Evolutionary conservation across 768 basidiomycete genomes (phyloP).

Genomic region (Mycena indigotica): DNA sequence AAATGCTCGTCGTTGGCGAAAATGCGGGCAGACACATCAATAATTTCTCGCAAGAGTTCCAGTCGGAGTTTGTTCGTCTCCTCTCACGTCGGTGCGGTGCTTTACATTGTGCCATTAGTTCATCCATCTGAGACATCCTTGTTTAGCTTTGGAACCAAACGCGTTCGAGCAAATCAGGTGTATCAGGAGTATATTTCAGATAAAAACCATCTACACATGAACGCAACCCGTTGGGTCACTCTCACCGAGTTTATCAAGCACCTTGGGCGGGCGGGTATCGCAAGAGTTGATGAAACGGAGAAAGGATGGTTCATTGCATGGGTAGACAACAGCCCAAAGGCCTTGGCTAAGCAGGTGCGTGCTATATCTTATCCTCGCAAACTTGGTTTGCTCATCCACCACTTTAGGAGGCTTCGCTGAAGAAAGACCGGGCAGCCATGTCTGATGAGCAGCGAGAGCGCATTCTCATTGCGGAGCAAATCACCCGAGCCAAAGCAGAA

Average conservation of each 20-base stretch:
- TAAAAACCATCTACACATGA: constrained; percentile 96
- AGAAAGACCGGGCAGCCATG: constrained; percentile 88
- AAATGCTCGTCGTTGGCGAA: constrained; percentile 97
- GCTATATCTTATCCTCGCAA: not conserved
- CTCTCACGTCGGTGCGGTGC: constrained; percentile 76
- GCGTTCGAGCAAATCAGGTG: constrained; percentile 91
- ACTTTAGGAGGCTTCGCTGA: constrained; percentile 74
- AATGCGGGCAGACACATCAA: constrained; percentile 89
- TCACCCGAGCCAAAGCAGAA: constrained; percentile 77
- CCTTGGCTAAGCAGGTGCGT: constrained; percentile 83
- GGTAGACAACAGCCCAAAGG: constrained; percentile 96
- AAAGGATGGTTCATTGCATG: constrained; percentile 98
- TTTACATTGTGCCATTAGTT: too few relatives aligned
- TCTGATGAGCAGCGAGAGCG: constrained; percentile 97
- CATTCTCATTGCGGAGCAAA: constrained; percentile 87
- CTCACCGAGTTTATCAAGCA: constrained; percentile 94
- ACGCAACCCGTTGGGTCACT: constrained; percentile 96
- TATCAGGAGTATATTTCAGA: constrained; percentile 98
- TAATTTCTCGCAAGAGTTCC: constrained; percentile 86
- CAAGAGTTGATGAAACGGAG: constrained; percentile 95
- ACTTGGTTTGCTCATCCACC: constrained; percentile 7
- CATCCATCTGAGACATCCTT: too few relatives aligned
- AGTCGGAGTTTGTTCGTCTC: constrained; percentile 88
- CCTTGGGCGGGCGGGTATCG: constrained; percentile 82
- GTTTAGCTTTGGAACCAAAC: constrained; percentile 85